These are phyloP conservation scores for Venturia effusa DNA, from an alignment of 2,329 filamentous ascomycete genomes.

Conservation along the genomic window DNA sequence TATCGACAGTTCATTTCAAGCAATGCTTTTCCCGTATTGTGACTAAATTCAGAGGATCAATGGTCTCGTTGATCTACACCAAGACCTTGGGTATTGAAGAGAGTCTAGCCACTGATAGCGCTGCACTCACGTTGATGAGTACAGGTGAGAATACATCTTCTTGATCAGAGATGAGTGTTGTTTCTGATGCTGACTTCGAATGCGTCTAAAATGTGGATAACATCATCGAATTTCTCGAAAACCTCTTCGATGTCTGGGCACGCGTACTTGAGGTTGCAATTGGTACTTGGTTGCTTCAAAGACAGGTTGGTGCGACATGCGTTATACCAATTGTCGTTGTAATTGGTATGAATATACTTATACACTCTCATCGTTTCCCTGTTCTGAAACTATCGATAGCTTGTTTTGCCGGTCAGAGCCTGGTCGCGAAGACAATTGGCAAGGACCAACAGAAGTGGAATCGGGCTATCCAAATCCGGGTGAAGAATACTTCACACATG, in stretches of 20 bases:
- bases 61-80: conserved; percentile 1
- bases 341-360: no score
- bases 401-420: background rate
- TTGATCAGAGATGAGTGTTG: no score
- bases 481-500: background rate
- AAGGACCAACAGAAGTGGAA: conserved; percentile 2
- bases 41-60: conserved; percentile 5
- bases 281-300: conserved; percentile 7
- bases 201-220: background rate
- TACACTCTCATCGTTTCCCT: no score
- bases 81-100: conserved; percentile 2
- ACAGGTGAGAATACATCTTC: background rate
- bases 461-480: background rate
- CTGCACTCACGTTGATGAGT: conserved; percentile 8
- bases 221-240: no score
- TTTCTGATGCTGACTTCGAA: no score
- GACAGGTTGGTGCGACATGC: conserved; percentile 6
- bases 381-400: no score
- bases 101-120: background rate
- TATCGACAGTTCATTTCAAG: background rate
- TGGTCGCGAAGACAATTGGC: background rate
- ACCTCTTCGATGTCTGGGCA: background rate
- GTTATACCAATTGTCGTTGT: conserved; percentile 1
- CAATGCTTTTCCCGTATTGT: conserved; percentile 1
- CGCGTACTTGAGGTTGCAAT: conserved; percentile 5